A percentile compares a stretch with the other conserved stretches of the same genome.
Conservation (phyloP, 2,329 filamentous ascomycete genomes). For the Fusarium sarcochroum region DNA sequence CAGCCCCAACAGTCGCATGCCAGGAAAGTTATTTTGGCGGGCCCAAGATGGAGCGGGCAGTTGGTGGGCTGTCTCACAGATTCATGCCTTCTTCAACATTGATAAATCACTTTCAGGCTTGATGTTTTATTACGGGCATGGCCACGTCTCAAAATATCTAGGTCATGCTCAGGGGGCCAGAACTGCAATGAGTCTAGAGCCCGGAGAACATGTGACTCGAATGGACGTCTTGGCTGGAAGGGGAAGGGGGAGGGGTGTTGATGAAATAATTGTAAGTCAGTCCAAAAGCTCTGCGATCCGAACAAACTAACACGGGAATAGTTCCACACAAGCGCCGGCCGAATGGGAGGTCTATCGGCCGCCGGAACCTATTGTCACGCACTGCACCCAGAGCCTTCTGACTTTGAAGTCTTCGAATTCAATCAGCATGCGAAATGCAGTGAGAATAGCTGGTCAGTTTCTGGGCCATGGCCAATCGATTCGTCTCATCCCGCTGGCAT, state of each 20-base stretch:
- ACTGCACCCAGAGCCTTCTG: too few species aligned
- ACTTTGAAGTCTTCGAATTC: neutral
- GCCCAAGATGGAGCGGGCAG: neutral
- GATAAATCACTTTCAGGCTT: neutral
- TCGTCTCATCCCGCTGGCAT: too few species aligned
- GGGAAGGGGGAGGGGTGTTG: too few species aligned
- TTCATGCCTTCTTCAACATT: neutral
- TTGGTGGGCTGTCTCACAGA: neutral
- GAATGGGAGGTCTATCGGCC: neutral
- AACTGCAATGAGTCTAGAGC: neutral
- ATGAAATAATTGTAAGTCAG: constrained; percentile 6
- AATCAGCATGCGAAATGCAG: too few species aligned
- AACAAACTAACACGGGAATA: neutral
- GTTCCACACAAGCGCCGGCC: neutral
- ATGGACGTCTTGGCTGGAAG: neutral
- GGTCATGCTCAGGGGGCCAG: neutral
- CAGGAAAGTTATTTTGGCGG: constrained; percentile 14
- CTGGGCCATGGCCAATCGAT: neutral
- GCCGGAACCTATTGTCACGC: neutral
- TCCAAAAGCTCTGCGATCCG: neutral
- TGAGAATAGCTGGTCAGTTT: too few species aligned
- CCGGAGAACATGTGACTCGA: neutral
- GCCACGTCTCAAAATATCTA: neutral
- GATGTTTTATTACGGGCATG: neutral
- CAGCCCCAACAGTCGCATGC: neutral